Conservation (phyloP, 2,329 filamentous ascomycete genomes). For the Aureobasidium mangrovei region DNA sequence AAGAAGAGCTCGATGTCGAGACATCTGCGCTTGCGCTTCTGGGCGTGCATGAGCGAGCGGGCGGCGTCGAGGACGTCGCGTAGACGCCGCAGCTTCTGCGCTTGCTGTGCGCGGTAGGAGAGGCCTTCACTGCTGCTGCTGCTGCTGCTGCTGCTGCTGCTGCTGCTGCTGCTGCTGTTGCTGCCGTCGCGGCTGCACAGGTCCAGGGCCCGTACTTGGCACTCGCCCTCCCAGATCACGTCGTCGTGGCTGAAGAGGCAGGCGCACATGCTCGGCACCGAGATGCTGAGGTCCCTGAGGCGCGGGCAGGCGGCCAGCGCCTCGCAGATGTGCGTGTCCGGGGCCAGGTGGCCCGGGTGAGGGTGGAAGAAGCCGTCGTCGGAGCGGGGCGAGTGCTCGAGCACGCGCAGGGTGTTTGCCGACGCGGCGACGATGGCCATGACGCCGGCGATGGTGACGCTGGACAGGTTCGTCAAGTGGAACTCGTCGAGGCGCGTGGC, state of each 20-base stretch:
- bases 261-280: conserved; percentile 40
- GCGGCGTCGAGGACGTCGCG: conserved; percentile 33
- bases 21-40: conserved; percentile 29
- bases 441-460: conserved; percentile 44
- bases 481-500: conserved; percentile 44
- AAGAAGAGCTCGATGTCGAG: conserved; percentile 44
- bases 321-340: conserved; percentile 38
- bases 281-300: conserved; percentile 41
- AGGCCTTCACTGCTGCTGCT: conserved; percentile 21
- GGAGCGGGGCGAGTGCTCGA: conserved; percentile 46
- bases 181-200: conserved; percentile 30
- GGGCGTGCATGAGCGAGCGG: conserved; percentile 32
- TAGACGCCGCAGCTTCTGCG: conserved; percentile 24
- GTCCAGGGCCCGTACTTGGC: conserved; percentile 41
- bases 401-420: conserved; percentile 38
- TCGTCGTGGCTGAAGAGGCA: conserved; percentile 38
- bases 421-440: conserved; percentile 45
- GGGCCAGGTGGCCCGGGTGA: conserved; percentile 34
- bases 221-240: conserved; percentile 38
- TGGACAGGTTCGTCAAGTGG: conserved; percentile 45
- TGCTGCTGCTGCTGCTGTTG: conserved; percentile 24
- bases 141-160: conserved; percentile 26
- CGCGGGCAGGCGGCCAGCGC: conserved; percentile 38
- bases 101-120: conserved; percentile 15
- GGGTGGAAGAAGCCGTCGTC: conserved; percentile 45